Evolutionary conservation across 1,284 basidiomycete genomes (phyloP), one percentile per base, ranked within the genome.

Genomic region (Papiliotrema terrestris): DNA sequence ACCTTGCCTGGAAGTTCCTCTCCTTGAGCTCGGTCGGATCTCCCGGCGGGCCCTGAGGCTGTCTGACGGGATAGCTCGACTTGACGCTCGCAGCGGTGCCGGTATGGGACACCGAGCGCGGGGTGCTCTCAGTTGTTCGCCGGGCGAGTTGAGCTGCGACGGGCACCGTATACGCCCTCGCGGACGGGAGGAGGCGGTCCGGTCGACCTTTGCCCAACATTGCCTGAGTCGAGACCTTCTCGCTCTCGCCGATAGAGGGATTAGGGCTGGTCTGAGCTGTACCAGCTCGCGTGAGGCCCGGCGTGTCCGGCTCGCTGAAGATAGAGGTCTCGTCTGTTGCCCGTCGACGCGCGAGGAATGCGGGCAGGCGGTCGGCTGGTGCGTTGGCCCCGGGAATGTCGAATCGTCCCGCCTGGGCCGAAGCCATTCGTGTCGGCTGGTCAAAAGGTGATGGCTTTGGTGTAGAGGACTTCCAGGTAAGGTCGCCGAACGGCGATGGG

Each of bases 41-140:
- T 25, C 87, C 87, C 52, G 90, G 90, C 54, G 90, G 90, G 61
- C 90, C 90, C 57, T 83, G 83, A 60, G 90, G 90, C 80, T 92
- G 90, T 75, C 90, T 85, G 49, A 84, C 22, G 4, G 32, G 17
- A 48, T 32, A 19, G 35, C 23, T 48, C 35, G 35, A 32, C 17
- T 20, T 17, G 29, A 32, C 29, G 29, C 11, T 32, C 5, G 39
- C 15, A 32, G 22, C 39, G 3, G 29, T 35, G 36, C 46, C 36
- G 14, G 56, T 32, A 29, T 52, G 50, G 47, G 52, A 55, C 5
- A 47, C 50, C n/a, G 55, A 49, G 46, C 58, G 35, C 8, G 48
- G 35, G 5, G 48, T 47, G 4, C 6, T 17, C 17, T 41, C 19
- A n/a, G 17, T 35, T 8, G 46, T 23, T 3, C 19, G 17, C 19